Evolutionary conservation across 164 flowering plant genomes (phyloP), one percentile per base, ranked within the genome.

Genomic region (Buxus sempervirens): DNA sequence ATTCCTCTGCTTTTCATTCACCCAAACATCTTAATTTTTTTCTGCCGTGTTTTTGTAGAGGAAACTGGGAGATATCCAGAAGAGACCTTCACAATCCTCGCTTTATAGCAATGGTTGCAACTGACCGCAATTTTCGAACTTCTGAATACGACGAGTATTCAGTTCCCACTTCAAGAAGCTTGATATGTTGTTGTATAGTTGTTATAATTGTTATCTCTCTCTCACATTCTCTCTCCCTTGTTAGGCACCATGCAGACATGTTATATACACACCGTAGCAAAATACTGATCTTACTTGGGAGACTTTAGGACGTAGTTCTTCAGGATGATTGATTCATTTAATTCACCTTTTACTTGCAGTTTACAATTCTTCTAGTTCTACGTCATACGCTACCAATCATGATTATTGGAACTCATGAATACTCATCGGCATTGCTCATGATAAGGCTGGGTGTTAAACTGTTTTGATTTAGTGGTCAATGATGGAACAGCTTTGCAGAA

Each of bases 331-430:
- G 51, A 10, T 45, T 45, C 51, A 45, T 57, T 22, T 67, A 51
- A 64, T 27, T 53, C 42, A 51, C 51, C 16, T 41, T 70, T 19
- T 9, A 16, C 45, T 36, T 79, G 73, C 84, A 91, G 97, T 89
- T 89, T 72, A 68, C 83, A 75, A 74, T 78, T 72, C 91, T 91
- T 54, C 79, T 91, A 71, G 79, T 89, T 53, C 75, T 91, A 57
- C 85, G 96, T 20, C 88, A 89, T 63, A 81, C 86, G 16, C 81
- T 91, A 6, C 90, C 97, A 23, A 69, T 89, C 67, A 26, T 88
- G 45, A 28, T 83, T 27, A 73, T 66, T 71, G 90, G 83, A 70
- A 71, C 75, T 15, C 88, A 86, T 24, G 87, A 82, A 25, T 81
- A 83, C 73, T 78, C 94, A 1, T 51, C 80, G 63, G 75, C 90